Conservation (phyloP, 2,329 filamentous ascomycete species). For the Gnomoniopsis smithogilvyi region DNA sequence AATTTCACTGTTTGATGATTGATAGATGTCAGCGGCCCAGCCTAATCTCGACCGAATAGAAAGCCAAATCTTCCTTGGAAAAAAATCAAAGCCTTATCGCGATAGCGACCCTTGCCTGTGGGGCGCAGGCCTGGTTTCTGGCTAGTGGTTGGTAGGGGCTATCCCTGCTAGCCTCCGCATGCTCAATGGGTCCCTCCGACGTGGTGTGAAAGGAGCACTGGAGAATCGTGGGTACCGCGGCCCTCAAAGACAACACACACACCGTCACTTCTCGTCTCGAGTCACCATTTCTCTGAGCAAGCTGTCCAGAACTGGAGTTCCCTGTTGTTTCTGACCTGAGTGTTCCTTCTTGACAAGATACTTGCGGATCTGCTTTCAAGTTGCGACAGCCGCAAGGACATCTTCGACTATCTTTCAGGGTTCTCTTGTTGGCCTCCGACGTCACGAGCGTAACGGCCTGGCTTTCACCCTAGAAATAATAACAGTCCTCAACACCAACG, state of each 20-base stretch:
- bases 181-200: not conserved
- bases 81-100: not conserved
- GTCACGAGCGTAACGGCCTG: not conserved
- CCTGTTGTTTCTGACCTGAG: not conserved
- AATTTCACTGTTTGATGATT: not conserved
- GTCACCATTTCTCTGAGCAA: not conserved
- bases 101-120: not conserved
- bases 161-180: not conserved
- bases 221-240: conserved; percentile 5
- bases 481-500: conserved; percentile 19
- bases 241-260: conserved; percentile 8
- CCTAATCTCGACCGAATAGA: not conserved
- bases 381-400: not conserved
- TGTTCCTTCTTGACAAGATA: not conserved
- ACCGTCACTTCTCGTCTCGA: conserved; percentile 4
- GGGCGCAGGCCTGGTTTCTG: not conserved
- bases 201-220: not conserved
- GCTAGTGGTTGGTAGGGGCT: not conserved
- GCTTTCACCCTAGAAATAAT: not conserved
- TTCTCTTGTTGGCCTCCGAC: not conserved
- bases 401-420: not conserved
- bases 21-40: not conserved
- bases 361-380: not conserved
- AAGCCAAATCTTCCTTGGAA: not conserved
- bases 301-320: conserved; percentile 4